These are phyloP conservation scores for Talaromyces piceae DNA, from an alignment of 2,329 filamentous ascomycete species.

Conservation along the genomic window DNA sequence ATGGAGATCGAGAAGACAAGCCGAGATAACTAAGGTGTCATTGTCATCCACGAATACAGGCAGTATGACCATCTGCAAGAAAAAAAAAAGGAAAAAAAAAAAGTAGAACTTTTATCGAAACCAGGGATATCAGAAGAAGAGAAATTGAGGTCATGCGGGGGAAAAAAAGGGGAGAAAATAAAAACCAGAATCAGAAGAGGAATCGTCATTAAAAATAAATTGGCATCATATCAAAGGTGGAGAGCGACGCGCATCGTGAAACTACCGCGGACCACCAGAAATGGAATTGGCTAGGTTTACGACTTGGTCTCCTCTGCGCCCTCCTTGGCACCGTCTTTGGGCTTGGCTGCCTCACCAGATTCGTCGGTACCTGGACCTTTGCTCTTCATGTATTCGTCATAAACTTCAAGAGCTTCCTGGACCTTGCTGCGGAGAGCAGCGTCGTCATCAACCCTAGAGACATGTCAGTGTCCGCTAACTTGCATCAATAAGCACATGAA, in stretches of 20 bases:
- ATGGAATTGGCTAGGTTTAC: conserved; percentile 18
- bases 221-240: conserved; percentile 7
- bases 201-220: conserved; percentile 13
- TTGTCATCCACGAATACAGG: conserved; percentile 1
- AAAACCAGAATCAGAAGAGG: conserved; percentile 10
- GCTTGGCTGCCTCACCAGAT: conserved; percentile 37
- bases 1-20: background rate
- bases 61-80: background rate
- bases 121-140: conserved; percentile 35
- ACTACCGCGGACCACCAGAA: conserved; percentile 8
- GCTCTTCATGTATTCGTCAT: conserved; percentile 97
- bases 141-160: conserved; percentile 20
- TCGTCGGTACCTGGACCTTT: conserved; percentile 47
- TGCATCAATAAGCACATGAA: too few species aligned
- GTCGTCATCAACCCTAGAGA: conserved; percentile 74
- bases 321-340: conserved; percentile 39
- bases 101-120: conserved; percentile 32
- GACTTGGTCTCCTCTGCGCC: conserved; percentile 35
- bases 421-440: conserved; percentile 88
- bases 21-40: conserved; percentile 1
- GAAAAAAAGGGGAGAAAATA: conserved; percentile 10
- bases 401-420: conserved; percentile 91
- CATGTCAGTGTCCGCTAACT: conserved; percentile 15
- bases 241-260: background rate
- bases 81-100: conserved; percentile 17